These are phyloP conservation scores for Agapanthus africanus DNA, from an alignment of 106 monocot genomes.

Conservation along the genomic window DNA sequence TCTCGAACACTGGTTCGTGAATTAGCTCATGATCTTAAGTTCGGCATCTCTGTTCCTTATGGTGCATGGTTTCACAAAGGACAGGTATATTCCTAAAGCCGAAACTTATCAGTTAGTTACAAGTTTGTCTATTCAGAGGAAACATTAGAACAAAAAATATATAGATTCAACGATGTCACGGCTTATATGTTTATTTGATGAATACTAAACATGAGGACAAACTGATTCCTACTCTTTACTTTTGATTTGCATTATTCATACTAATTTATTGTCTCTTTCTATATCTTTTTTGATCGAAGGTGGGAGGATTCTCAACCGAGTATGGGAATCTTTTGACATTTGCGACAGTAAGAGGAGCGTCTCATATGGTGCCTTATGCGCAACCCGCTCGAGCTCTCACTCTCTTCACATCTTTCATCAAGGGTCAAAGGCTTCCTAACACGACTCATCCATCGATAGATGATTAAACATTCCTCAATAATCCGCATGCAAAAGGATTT, in stretches of 20 bases:
- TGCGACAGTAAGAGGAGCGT: slow-evolving; percentile 80
- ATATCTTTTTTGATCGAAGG: slow-evolving; percentile 19
- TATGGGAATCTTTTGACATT: slow-evolving; percentile 82
- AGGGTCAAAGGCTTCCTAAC: slow-evolving; percentile 55
- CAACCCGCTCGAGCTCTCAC: slow-evolving; percentile 68
- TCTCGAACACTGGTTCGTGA: slow-evolving; percentile 70
- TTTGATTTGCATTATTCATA: too few species aligned
- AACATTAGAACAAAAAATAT: too few species aligned
- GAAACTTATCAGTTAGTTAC: too few species aligned
- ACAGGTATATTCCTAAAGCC: slow-evolving; percentile 68
- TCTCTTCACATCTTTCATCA: slow-evolving; percentile 61
- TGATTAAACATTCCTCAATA: background rate
- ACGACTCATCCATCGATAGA: slow-evolving; percentile 41
- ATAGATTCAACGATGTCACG: too few species aligned
- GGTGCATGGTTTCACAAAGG: slow-evolving; percentile 74
- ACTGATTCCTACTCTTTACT: too few species aligned
- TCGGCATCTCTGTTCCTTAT: slow-evolving; percentile 58
- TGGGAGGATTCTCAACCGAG: slow-evolving; percentile 76
- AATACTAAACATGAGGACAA: too few species aligned
- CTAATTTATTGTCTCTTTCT: background rate
- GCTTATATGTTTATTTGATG: too few species aligned
- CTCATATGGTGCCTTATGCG: slow-evolving; percentile 86
- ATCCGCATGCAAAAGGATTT: background rate
- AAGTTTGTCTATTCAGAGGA: too few species aligned
- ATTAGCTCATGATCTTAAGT: slow-evolving; percentile 54